phyloP scores from a whole-genome alignment of 768 basidiomycete genomes.

The Gelatoporia subvermispora region DNA sequence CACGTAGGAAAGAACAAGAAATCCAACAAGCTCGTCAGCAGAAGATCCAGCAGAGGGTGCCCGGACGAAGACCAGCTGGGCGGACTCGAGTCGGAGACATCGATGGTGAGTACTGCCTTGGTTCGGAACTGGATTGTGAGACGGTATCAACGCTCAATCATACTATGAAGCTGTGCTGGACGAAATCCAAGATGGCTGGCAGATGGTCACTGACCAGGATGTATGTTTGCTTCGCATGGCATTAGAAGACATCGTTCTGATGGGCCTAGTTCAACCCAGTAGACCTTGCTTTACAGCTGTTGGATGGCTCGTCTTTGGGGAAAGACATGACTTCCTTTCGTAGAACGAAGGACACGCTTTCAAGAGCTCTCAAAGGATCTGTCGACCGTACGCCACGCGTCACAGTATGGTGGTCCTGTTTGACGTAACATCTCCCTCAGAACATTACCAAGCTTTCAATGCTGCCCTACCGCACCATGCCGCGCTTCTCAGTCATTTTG shows the following conservation, averaged over 20 bases:
- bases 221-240: conserved; percentile 36
- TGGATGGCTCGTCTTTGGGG: conserved; percentile 70
- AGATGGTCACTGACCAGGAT: conserved; percentile 77
- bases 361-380: conserved; percentile 78
- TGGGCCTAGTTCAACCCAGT: conserved; percentile 81
- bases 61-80: conserved; percentile 48
- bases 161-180: conserved; percentile 66
- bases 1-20: conserved; percentile 57
- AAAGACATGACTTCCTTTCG: conserved; percentile 77
- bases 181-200: conserved; percentile 87
- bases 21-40: conserved; percentile 63
- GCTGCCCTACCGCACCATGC: conserved; percentile 91
- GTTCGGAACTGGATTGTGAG: too few relatives aligned
- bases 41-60: conserved; percentile 63
- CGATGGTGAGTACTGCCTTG: conserved; percentile 55
- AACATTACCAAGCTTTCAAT: conserved; percentile 92
- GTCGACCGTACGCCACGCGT: conserved; percentile 65
- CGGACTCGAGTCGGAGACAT: conserved; percentile 73
- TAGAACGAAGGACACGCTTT: conserved; percentile 70
- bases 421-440: conserved; percentile 33
- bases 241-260: conserved; percentile 8
- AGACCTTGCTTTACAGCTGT: conserved; percentile 83
- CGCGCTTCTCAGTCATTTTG: conserved; percentile 66
- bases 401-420: conserved; percentile 4
- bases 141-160: background rate